Percentiles rank a stretch among this genome's conserved stretches.
phyloP scores from a whole-genome alignment of 768 basidiomycete genomes.

The Boletus fagicola region DNA sequence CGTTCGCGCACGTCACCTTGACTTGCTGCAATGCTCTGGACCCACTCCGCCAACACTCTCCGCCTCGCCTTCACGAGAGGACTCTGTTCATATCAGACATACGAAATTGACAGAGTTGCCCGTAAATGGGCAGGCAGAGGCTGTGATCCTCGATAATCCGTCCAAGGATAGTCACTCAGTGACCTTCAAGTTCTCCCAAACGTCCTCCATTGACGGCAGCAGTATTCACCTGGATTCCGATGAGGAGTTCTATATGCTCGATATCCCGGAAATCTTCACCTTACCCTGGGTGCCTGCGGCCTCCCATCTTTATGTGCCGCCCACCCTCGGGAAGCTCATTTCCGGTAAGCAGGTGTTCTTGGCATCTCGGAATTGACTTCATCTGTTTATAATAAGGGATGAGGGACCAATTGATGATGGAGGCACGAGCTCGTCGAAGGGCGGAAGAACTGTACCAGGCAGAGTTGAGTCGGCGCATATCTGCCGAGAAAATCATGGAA shows the following conservation, averaged over 20 bases:
- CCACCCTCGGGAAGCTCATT: conserved; percentile 35
- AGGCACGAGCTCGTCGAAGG: conserved; percentile 33
- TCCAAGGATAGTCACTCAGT: background rate
- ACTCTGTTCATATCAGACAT: background rate
- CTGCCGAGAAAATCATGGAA: conserved; percentile 28
- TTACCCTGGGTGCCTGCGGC: conserved; percentile 35
- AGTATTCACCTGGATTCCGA: conserved; percentile 4
- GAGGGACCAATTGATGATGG: conserved; percentile 33
- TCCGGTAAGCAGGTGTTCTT: conserved; percentile 27
- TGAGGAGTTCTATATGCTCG: conserved; percentile 35
- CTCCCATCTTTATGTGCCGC: conserved; percentile 35
- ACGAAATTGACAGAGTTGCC: background rate
- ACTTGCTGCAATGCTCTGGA: background rate
- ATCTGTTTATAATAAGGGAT: conserved; percentile 24
- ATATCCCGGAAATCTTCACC: conserved; percentile 31
- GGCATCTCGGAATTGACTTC: background rate
- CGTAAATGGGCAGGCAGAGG: background rate
- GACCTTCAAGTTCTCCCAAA: background rate
- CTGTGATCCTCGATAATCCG: background rate
- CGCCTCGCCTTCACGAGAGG: background rate
- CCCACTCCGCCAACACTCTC: background rate
- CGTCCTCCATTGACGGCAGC: background rate
- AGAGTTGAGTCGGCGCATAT: conserved; percentile 33
- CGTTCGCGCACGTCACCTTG: background rate
- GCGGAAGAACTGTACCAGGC: conserved; percentile 33